Evolutionary conservation across 2,329 filamentous ascomycete genomes (phyloP).

Genomic region (Hypoxylon sp.): DNA sequence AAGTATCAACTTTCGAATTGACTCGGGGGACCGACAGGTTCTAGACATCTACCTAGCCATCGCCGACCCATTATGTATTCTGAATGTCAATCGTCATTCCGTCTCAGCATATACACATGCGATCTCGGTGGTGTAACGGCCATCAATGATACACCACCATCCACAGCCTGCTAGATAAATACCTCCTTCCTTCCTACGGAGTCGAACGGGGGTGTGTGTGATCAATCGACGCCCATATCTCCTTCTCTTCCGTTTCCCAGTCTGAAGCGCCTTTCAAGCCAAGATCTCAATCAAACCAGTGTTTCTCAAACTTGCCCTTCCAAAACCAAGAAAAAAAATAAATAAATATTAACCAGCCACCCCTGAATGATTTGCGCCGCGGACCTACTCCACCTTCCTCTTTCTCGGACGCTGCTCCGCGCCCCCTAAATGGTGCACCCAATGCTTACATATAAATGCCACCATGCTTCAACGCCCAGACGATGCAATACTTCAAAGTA

Average conservation of each 20-base stretch:
- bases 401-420: constrained; percentile 22
- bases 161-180: constrained; percentile 7
- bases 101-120: constrained; percentile 41
- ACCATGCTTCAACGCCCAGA: constrained; percentile 52
- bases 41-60: constrained; percentile 8
- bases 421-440: constrained; percentile 41
- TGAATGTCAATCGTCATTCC: constrained; percentile 30
- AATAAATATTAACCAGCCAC: constrained; percentile 26
- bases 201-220: constrained; percentile 6
- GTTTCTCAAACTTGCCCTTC: constrained; percentile 30
- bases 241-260: constrained; percentile 15
- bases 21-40: constrained; percentile 3
- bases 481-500: constrained; percentile 49
- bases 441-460: constrained; percentile 46
- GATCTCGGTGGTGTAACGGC: constrained; percentile 16
- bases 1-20: constrained; percentile 13
- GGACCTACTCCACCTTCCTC: constrained; percentile 17
- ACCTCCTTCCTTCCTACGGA: constrained; percentile 22
- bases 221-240: constrained; percentile 11
- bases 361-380: constrained; percentile 28
- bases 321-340: constrained; percentile 15
- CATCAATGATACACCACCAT: constrained; percentile 19
- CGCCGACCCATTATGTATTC: constrained; percentile 24
- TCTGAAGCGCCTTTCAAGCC: constrained; percentile 26
- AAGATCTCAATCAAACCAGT: constrained; percentile 27